Percentiles rank a stretch among this genome's conserved stretches.
Evolutionary conservation across 257 asterid genomes (phyloP).

Genomic region (Salvia hispanica): DNA sequence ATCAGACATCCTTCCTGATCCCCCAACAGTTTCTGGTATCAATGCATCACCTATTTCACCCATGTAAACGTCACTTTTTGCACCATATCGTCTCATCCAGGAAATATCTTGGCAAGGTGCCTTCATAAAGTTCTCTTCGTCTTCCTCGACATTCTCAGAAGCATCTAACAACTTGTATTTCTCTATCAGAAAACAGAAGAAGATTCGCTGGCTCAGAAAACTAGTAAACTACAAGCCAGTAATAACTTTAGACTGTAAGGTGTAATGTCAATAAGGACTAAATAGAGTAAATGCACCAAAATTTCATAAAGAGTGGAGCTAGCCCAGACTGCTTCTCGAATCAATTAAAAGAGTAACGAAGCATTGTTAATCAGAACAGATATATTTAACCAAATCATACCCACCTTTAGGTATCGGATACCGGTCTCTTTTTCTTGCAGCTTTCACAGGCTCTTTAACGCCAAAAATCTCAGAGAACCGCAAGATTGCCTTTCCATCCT

Average conservation of each 20-base stretch:
- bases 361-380: slow-evolving; percentile 20
- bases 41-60: slow-evolving; percentile 50
- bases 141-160: slow-evolving; percentile 79
- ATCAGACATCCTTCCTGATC: slow-evolving; percentile 39
- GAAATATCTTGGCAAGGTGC: slow-evolving; percentile 64
- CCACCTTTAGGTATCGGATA: slow-evolving; percentile 71
- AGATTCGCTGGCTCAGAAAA: slow-evolving; percentile 30
- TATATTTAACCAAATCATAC: slow-evolving; percentile 27
- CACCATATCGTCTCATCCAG: slow-evolving; percentile 50
- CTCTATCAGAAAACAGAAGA: slow-evolving; percentile 48
- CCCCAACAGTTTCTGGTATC: slow-evolving; percentile 45
- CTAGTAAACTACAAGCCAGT: slow-evolving; percentile 19
- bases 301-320: background rate
- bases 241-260: slow-evolving; percentile 16
- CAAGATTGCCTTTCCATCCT: slow-evolving; percentile 80
- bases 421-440: slow-evolving; percentile 68
- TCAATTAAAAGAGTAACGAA: slow-evolving; percentile 21
- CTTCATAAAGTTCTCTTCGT: slow-evolving; percentile 74
- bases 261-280: slow-evolving; percentile 21
- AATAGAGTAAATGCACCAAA: slow-evolving; percentile 16
- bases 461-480: slow-evolving; percentile 96
- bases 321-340: slow-evolving; percentile 13
- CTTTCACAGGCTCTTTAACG: slow-evolving; percentile 64
- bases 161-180: slow-evolving; percentile 62
- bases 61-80: slow-evolving; percentile 40